Base-by-base conservation (phyloP, 2,329 filamentous ascomycete genomes). In the Fusarium incarnatum region DNA sequence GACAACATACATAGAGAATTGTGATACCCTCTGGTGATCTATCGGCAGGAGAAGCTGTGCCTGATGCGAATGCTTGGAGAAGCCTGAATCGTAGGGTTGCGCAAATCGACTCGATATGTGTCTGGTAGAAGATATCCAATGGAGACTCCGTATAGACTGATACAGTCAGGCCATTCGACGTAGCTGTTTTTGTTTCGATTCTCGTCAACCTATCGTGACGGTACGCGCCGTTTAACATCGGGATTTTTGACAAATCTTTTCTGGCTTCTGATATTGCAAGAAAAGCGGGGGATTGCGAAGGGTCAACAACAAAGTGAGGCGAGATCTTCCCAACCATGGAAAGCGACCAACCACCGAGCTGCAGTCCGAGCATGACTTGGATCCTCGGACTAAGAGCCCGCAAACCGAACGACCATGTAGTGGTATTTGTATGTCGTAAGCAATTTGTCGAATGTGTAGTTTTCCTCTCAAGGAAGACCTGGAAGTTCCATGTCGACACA, bases 71-170 rank as follows among this genome's bases (percentile, higher is more conserved):
- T 0, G 32, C 8, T 6, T 11, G 32, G 2, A 37, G 16, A 3
- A 37, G 16, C 2, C 2, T 37, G 2, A 1, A 6, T 18, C 5
- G 16, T 11, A 37, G 32, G 0, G 16, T 18, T 1, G 5, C 5
- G 16, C 32, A 37, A 6, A 3, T 18, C 16, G 32, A 37, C 5
- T n/a, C 5, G 1, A 37, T 11, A 6, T n/a, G 9, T 6, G 0
- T 37, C 32, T n/a, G 32, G 9, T 6, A 18, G 32, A 3, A 3
- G 32, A 37, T 2, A 37, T 37, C 16, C 6, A n/a, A 4, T 18
- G 16, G 32, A n/a, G 16, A 0, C 0, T 0, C 9, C 5, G 2
- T 6, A 4, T 4, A 3, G 2, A 37, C 2, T 6, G 3, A 6
- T 10, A 2, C 5, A n/a, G 9, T n/a, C 5, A 37, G 9, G 9